phyloP scores from a whole-genome alignment of 768 basidiomycete species.

The Mycena chlorophos region DNA sequence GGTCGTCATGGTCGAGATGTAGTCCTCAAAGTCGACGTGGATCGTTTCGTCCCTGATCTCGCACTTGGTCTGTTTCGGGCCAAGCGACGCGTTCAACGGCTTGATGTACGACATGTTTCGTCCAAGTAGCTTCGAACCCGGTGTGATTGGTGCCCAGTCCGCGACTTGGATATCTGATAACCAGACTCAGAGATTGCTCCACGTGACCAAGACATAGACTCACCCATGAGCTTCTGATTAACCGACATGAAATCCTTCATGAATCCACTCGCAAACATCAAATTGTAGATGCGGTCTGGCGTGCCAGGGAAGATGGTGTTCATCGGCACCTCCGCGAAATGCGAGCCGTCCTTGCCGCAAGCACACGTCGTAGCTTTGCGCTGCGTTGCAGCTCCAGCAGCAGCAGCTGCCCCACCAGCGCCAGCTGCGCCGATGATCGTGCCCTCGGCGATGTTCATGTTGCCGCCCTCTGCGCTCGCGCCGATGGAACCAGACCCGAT shows the following conservation, averaged over 20 bases:
- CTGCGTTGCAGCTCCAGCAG: conserved; percentile 15
- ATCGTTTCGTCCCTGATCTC: conserved; percentile 87
- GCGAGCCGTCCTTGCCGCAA: conserved; percentile 69
- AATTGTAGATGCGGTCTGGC: conserved; percentile 92
- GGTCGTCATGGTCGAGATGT: conserved; percentile 80
- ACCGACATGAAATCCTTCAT: conserved; percentile 90
- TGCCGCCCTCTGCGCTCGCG: conserved; percentile 23
- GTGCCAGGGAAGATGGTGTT: conserved; percentile 83
- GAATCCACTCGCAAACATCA: conserved; percentile 95
- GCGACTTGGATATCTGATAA: conserved; percentile 86
- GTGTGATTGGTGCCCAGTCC: conserved; percentile 79
- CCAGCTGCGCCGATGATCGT: conserved; percentile 20
- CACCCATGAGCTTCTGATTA: conserved; percentile 88
- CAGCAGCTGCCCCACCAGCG: conserved; percentile 10
- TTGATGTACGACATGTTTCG: conserved; percentile 97
- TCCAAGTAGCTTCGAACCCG: conserved; percentile 67
- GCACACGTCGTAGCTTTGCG: conserved; percentile 69
- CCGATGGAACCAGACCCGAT: conserved; percentile 41
- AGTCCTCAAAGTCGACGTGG: conserved; percentile 80
- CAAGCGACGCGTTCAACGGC: conserved; percentile 81
- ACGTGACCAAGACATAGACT: conserved; percentile 27
- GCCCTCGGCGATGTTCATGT: conserved; percentile 19
- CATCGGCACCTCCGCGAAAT: conserved; percentile 73
- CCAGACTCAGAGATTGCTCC: not conserved
- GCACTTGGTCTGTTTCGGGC: conserved; percentile 94